These are phyloP conservation scores for Penicillium freii DNA, from an alignment of 2,329 filamentous ascomycete species.

Conservation along the genomic window DNA sequence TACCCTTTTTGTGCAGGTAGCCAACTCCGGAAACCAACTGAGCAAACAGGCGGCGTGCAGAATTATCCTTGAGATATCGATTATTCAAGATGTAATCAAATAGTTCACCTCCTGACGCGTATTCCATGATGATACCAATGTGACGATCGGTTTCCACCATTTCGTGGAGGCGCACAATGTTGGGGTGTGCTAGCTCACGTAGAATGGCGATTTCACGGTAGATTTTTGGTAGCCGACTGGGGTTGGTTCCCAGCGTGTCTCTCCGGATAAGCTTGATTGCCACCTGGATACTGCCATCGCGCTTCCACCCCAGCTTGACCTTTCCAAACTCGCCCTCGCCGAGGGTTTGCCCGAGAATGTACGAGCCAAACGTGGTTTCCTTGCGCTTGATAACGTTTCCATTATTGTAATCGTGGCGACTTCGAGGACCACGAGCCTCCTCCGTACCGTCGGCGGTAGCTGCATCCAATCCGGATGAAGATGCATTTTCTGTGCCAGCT, in stretches of 20 bases:
- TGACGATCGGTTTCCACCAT: conserved; percentile 98
- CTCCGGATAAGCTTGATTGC: conserved; percentile 97
- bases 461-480: conserved; percentile 37
- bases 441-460: conserved; percentile 47
- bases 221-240: conserved; percentile 88
- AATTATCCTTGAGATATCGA: conserved; percentile 90
- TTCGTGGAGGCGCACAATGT: conserved; percentile 94
- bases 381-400: conserved; percentile 64
- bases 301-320: conserved; percentile 97
- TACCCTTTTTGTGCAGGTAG: conserved; percentile 97
- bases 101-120: conserved; percentile 93
- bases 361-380: conserved; percentile 88
- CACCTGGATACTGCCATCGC: conserved; percentile 88
- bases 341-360: conserved; percentile 91
- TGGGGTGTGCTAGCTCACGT: conserved; percentile 82
- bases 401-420: conserved; percentile 59
- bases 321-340: conserved; percentile 99
- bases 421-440: conserved; percentile 39
- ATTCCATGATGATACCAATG: conserved; percentile 97
- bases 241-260: conserved; percentile 84
- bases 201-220: conserved; percentile 95
- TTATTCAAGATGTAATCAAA: conserved; percentile 99
- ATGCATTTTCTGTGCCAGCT: conserved; percentile 49
- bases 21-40: conserved; percentile 95
- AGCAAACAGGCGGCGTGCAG: conserved; percentile 86